Conservation (phyloP, 2,329 filamentous ascomycete genomes). For the Lachnellula occidentalis region DNA sequence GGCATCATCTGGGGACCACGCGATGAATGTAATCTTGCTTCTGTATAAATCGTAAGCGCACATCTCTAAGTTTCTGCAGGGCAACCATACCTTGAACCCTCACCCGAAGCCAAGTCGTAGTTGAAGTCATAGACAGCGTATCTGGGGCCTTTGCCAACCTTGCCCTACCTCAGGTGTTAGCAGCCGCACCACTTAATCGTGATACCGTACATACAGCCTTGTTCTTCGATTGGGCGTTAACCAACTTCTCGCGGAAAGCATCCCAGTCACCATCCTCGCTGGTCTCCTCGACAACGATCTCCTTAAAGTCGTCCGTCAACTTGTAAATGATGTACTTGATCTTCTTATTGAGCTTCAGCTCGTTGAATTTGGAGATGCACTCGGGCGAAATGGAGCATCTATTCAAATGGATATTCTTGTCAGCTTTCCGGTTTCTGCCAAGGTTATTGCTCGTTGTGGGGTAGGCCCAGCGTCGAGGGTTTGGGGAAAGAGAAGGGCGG, state of each 20-base stretch:
- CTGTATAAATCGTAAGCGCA: conserved; percentile 35
- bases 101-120: conserved; percentile 66
- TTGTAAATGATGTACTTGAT: conserved; percentile 87
- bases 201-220: conserved; percentile 48
- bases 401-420: conserved; percentile 17
- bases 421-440: neutral
- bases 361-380: conserved; percentile 67
- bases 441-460: neutral
- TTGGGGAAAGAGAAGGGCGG: conserved; percentile 18
- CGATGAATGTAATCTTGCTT: conserved; percentile 75
- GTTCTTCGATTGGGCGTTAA: conserved; percentile 67
- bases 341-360: conserved; percentile 76
- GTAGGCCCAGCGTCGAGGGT: conserved; percentile 1
- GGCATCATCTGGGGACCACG: conserved; percentile 79
- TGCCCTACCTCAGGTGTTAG: conserved; percentile 40
- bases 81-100: conserved; percentile 59
- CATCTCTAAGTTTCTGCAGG: conserved; percentile 15
- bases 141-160: conserved; percentile 62
- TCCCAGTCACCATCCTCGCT: conserved; percentile 64
- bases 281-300: conserved; percentile 75
- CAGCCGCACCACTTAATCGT: neutral
- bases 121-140: conserved; percentile 84
- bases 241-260: conserved; percentile 68
- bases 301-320: conserved; percentile 75
- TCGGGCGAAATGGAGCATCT: conserved; percentile 70